A percentile compares a stretch with the other conserved stretches of the same genome.
phyloP scores from a whole-genome alignment of 1,139 yeast species.

The Diutina pseudorugosa region DNA sequence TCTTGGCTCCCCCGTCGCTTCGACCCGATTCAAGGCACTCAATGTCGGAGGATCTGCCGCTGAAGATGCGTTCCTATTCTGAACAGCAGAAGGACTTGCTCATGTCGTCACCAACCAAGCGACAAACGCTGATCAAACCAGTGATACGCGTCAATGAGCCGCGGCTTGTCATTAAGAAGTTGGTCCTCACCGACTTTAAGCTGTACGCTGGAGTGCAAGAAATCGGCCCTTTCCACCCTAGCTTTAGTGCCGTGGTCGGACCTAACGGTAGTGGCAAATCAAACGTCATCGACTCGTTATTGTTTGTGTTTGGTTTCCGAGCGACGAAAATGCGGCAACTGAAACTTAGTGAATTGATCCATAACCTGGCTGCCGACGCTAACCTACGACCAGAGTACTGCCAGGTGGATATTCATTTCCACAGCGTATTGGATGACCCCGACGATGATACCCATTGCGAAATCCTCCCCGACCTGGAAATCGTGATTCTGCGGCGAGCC shows the following conservation, averaged over 20 bases:
- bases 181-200: conserved; percentile 77
- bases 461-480: conserved; percentile 40
- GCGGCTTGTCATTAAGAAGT: conserved; percentile 61
- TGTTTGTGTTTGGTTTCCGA: conserved; percentile 94
- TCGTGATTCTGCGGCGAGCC: conserved; percentile 74
- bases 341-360: conserved; percentile 80
- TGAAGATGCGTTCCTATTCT: not conserved
- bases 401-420: conserved; percentile 88
- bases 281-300: conserved; percentile 89
- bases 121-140: not conserved
- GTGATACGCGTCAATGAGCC: conserved; percentile 18
- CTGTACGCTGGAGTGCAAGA: conserved; percentile 93
- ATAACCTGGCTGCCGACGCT: conserved; percentile 53
- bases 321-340: conserved; percentile 97
- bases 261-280: conserved; percentile 98
- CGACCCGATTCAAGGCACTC: not conserved
- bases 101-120: not conserved
- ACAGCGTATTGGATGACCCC: conserved; percentile 56
- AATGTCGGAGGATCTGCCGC: not conserved
- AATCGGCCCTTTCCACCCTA: conserved; percentile 88
- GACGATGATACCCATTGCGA: conserved; percentile 7
- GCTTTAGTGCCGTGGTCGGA: conserved; percentile 97
- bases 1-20: not conserved
- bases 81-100: not conserved
- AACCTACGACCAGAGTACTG: conserved; percentile 59